These are phyloP conservation scores for Populus hybrid DNA, from an alignment of 441 rosid genomes.

Conservation along the genomic window DNA sequence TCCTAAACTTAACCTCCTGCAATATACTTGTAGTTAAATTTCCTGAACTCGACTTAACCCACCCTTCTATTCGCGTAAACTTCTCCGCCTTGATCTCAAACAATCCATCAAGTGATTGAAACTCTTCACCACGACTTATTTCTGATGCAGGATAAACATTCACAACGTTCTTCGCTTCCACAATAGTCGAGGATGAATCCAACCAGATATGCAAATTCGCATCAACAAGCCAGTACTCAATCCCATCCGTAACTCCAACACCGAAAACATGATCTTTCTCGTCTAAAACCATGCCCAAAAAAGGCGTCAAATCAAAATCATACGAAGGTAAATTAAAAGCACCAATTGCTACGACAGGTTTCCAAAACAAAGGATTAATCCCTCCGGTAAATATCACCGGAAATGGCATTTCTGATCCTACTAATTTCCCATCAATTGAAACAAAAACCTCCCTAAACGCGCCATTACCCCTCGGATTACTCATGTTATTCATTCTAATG, in stretches of 20 bases:
- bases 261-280: conserved; percentile 53
- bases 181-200: conserved; percentile 35
- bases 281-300: conserved; percentile 59
- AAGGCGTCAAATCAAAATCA: conserved; percentile 66
- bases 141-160: conserved; percentile 30
- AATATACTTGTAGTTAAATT: conserved; percentile 51
- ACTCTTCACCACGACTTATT: conserved; percentile 30
- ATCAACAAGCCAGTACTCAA: conserved; percentile 77
- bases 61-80: conserved; percentile 45
- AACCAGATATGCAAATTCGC: conserved; percentile 86
- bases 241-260: conserved; percentile 50
- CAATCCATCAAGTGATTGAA: conserved; percentile 56
- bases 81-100: conserved; percentile 49
- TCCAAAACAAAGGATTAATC: conserved; percentile 81
- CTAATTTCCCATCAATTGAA: conserved; percentile 55
- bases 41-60: conserved; percentile 64
- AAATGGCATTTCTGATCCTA: conserved; percentile 68
- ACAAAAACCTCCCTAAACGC: conserved; percentile 66
- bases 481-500: conserved; percentile 50
- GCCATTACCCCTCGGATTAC: conserved; percentile 57
- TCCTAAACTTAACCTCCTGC: conserved; percentile 37
- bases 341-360: conserved; percentile 68
- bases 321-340: conserved; percentile 72
- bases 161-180: conserved; percentile 36
- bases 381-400: conserved; percentile 85